Evolutionary conservation across 352 stramenopile genomes (phyloP), one percentile per base, ranked within the genome.

Genomic region (Phytophthora sp.): DNA sequence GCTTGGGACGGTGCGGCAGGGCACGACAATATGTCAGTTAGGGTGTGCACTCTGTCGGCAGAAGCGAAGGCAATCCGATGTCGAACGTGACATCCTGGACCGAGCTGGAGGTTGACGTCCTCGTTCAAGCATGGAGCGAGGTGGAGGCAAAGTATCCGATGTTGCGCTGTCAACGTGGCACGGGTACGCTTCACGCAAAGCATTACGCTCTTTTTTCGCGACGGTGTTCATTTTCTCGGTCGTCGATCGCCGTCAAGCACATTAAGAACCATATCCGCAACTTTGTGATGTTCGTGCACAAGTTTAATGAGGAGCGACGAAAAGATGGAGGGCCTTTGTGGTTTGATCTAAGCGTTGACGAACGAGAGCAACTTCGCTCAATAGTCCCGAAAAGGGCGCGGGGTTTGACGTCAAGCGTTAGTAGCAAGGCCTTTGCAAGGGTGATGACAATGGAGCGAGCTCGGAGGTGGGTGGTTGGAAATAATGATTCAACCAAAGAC

Each of bases 81-180:
- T 26, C 21, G 31, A 66, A 54, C 27, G 46, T 70, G 1, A 59
- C 23, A 34, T 61, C 42, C 15, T 70, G 59, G 65, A 70, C 53
- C 3, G 54, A 66, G 32, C 24, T 15, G 12, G 64, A 73, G 42
- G 39, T 73, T n/a, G 43, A 41, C 11, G 30, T 38, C 21, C 43
- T 69, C 21, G 41, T 70, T 12, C 53, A 62, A 39, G 43, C 54
- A 0, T 74, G 59, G 60, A 62, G 53, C 34, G 53, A 69, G 13
- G 53, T 70, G n/a, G 59, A 70, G 32, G 48, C 37, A 2, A 66
- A 56, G 23, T 57, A 59, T 21, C 45, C 64, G 10, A 49, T 54
- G 0, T 12, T 58, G 32, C 52, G 32, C 5, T 57, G 52, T 18
- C n/a, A 54, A 5, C 48, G 46, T 26, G 49, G 41, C 5, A 15